phyloP scores from a whole-genome alignment of 2,329 filamentous ascomycete species.

The Cyclaneusma minus region DNA sequence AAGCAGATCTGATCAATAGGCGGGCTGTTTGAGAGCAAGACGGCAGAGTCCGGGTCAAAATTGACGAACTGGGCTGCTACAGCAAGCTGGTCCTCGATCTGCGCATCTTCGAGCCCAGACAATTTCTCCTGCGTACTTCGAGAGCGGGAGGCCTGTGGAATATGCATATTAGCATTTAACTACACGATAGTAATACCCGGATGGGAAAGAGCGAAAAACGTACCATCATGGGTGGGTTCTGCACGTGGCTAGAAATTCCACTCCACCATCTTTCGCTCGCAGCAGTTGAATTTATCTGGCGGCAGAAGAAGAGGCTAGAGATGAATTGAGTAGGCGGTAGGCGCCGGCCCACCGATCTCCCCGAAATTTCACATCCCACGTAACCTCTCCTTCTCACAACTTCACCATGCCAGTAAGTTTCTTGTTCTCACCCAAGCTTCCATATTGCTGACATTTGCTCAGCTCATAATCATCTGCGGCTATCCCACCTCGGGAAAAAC shows the following conservation, averaged over 20 bases:
- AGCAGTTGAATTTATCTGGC: too few relatives aligned
- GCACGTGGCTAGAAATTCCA: too few relatives aligned
- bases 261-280: too few relatives aligned
- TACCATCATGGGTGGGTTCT: too few relatives aligned
- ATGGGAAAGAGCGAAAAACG: too few relatives aligned
- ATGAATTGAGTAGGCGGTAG: too few relatives aligned
- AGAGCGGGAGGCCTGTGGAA: conserved; percentile 16
- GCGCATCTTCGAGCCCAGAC: conserved; percentile 18
- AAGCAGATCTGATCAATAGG: conserved; percentile 7
- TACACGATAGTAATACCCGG: too few relatives aligned
- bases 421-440: too few relatives aligned
- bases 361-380: conserved; percentile 1
- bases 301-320: too few relatives aligned
- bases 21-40: conserved; percentile 11
- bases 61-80: conserved; percentile 19
- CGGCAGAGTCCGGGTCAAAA: conserved; percentile 6
- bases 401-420: conserved; percentile 3
- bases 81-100: conserved; percentile 18
- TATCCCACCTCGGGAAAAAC: conserved; percentile 56
- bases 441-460: background rate
- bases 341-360: too few relatives aligned
- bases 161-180: too few relatives aligned
- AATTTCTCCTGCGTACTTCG: conserved; percentile 17
- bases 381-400: background rate
- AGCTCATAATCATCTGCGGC: conserved; percentile 54